phyloP scores from a whole-genome alignment of 78 protist species.

The Neovahlkampfia damariscottae region DNA sequence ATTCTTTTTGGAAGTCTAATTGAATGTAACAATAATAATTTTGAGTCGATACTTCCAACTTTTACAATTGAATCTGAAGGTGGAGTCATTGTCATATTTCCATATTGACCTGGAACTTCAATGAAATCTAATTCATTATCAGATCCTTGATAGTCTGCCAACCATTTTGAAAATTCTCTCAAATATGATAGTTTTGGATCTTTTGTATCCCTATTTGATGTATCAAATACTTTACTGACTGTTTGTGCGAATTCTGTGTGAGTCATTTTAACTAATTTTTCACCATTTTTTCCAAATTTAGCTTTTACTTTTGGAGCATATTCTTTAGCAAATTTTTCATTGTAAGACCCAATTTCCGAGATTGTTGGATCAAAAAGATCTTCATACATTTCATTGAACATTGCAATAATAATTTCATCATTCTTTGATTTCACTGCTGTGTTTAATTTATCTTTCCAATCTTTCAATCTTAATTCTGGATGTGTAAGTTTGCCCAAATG shows the following conservation, averaged over 20 bases:
- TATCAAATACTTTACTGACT: not conserved
- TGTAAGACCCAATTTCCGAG: not conserved
- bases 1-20: conserved; percentile 71
- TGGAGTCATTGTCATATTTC: not conserved
- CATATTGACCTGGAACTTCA: conserved; percentile 3
- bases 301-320: not conserved
- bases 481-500: not conserved
- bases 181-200: not conserved
- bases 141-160: not conserved
- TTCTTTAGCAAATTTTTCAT: not conserved
- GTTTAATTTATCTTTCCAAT: not conserved
- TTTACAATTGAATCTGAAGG: not conserved
- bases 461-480: conserved; percentile 2
- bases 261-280: not conserved
- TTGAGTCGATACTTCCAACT: conserved; percentile 23
- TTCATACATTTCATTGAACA: not conserved
- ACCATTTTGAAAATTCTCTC: not conserved
- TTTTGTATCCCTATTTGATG: not conserved
- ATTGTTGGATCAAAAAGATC: not conserved
- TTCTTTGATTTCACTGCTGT: not conserved
- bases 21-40: conserved; percentile 56
- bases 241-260: not conserved
- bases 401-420: not conserved
- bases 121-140: not conserved
- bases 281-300: not conserved